Percentiles rank a stretch among this genome's conserved stretches.
Evolutionary conservation across 352 stramenopile genomes (phyloP).

Genomic region (Phytopythium cucurbitacearum): DNA sequence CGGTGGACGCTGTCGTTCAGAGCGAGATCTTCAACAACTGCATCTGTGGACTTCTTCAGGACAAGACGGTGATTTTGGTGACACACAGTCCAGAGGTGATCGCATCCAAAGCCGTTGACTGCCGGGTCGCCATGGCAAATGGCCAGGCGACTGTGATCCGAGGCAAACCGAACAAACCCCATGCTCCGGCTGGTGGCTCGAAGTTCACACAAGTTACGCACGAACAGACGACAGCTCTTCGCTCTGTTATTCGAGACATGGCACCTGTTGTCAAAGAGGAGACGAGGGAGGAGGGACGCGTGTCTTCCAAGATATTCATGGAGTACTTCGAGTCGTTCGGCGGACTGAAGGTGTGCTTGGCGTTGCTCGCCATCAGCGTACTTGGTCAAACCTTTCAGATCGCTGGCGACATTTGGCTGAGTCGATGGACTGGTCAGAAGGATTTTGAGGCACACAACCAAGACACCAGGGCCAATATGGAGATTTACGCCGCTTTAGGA

Average conservation of each 20-base stretch:
- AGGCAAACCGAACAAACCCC: too few relatives aligned
- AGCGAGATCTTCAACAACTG: constrained; percentile 79
- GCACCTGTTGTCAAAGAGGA: too few relatives aligned
- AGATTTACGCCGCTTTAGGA: constrained; percentile 34
- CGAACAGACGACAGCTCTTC: too few relatives aligned
- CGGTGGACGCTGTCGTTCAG: constrained; percentile 87
- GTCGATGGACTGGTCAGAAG: constrained; percentile 44
- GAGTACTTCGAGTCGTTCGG: too few relatives aligned
- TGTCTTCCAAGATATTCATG: too few relatives aligned
- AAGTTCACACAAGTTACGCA: too few relatives aligned
- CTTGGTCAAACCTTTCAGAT: constrained; percentile 58
- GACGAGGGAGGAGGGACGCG: too few relatives aligned
- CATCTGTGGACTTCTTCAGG: constrained; percentile 15
- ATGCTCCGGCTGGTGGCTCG: too few relatives aligned
- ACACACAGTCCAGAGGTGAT: constrained; percentile 81
- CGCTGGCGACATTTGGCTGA: constrained; percentile 81
- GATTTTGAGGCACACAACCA: constrained; percentile 38
- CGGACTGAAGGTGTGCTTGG: too few relatives aligned
- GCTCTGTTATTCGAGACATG: too few relatives aligned
- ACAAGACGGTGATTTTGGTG: constrained; percentile 79
- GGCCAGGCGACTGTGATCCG: constrained; percentile 3
- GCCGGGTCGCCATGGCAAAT: constrained; percentile 9
- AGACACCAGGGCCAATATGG: constrained; percentile 4
- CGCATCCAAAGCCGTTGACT: constrained; percentile 13
- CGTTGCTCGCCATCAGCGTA: too few relatives aligned